Percentiles rank a stretch among this genome's conserved stretches.
phyloP scores from a whole-genome alignment of 257 asterid genomes.

The Coffea canephora region DNA sequence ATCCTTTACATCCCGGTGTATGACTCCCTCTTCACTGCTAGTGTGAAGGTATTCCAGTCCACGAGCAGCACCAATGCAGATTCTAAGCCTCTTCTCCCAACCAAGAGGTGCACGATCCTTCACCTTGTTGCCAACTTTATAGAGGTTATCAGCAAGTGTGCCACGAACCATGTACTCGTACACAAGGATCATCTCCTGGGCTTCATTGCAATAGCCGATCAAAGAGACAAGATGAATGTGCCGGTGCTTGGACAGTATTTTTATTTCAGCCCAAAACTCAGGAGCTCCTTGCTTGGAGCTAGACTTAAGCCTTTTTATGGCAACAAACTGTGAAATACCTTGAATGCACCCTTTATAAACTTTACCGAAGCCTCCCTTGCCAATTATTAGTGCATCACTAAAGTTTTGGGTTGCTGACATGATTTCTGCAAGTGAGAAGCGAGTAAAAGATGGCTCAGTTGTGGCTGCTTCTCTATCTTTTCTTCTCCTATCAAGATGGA shows the following conservation, averaged over 20 bases:
- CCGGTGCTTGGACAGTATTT: constrained; percentile 13
- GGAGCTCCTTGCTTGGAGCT: constrained; percentile 17
- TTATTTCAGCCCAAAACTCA: constrained; percentile 20
- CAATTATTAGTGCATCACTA: constrained; percentile 3
- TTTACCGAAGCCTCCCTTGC: constrained; percentile 9
- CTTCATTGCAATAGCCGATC: constrained; percentile 12
- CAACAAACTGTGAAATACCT: neutral
- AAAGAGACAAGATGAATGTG: constrained; percentile 13
- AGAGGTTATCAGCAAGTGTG: constrained; percentile 18
- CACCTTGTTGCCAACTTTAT: neutral
- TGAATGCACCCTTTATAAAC: constrained; percentile 11
- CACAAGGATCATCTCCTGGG: constrained; percentile 17
- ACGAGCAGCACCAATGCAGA: constrained; percentile 24
- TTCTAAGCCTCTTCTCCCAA: constrained; percentile 21
- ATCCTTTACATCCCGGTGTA: constrained; percentile 22
- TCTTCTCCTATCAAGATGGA: neutral
- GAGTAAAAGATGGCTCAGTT: neutral
- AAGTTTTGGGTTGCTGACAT: constrained; percentile 9
- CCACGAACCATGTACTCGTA: constrained; percentile 11
- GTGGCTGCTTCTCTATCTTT: neutral
- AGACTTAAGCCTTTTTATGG: constrained; percentile 11
- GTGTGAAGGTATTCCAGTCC: constrained; percentile 25
- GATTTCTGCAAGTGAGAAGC: constrained; percentile 12
- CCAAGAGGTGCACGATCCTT: neutral
- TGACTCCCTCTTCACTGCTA: constrained; percentile 9